Conservation (phyloP, 176 grass and related monocot genomes). For the Aechmea fasciata region DNA sequence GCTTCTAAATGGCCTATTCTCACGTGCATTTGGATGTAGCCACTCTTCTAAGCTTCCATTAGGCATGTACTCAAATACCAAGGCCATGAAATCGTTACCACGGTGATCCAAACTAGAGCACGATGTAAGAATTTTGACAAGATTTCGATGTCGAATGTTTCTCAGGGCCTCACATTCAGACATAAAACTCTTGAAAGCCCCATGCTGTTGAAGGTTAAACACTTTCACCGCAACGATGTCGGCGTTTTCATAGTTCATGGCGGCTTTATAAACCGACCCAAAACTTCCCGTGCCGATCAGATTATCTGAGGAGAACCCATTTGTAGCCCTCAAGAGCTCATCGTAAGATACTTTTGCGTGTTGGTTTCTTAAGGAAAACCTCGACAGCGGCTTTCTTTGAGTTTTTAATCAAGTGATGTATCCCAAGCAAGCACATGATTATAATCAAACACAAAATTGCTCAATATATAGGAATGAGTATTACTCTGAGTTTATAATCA, state of each 20-base stretch:
- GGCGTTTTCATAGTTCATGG: slow-evolving; percentile 8
- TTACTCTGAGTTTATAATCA: slow-evolving; percentile 9
- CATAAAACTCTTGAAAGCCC: slow-evolving; percentile 39
- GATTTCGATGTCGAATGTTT: slow-evolving; percentile 44
- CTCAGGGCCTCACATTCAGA: slow-evolving; percentile 45
- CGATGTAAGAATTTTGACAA: slow-evolving; percentile 36
- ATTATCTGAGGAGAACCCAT: slow-evolving; percentile 31
- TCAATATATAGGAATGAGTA: slow-evolving; percentile 10
- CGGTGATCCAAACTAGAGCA: slow-evolving; percentile 38
- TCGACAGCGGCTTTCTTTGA: background rate
- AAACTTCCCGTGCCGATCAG: slow-evolving; percentile 36
- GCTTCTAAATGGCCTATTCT: background rate
- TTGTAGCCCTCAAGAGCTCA: slow-evolving; percentile 41
- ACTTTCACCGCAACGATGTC: slow-evolving; percentile 39
- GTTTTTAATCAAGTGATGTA: slow-evolving; percentile 7
- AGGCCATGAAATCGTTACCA: slow-evolving; percentile 43
- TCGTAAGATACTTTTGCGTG: slow-evolving; percentile 32
- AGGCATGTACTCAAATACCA: slow-evolving; percentile 42
- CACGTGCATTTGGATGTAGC: slow-evolving; percentile 21
- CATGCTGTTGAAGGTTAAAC: slow-evolving; percentile 34
- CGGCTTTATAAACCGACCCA: slow-evolving; percentile 34
- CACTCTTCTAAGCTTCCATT: slow-evolving; percentile 44
- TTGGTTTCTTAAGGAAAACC: background rate
- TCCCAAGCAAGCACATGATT: background rate
- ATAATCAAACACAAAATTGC: background rate